Base-by-base conservation (phyloP, 1,284 basidiomycete genomes). In the Ceratorhiza oryzae-sativae region DNA sequence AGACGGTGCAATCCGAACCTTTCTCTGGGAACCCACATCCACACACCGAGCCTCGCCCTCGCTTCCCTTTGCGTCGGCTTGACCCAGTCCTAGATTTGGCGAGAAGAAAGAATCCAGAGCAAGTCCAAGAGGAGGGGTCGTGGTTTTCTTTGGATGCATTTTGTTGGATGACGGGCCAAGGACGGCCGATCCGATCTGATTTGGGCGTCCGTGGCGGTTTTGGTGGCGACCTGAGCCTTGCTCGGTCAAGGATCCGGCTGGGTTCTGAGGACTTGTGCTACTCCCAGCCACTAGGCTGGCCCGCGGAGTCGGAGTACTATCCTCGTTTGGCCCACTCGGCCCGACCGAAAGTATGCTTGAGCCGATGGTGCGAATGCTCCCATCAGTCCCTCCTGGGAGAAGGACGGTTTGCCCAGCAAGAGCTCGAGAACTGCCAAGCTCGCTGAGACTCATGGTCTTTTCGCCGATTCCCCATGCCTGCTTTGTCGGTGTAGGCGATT, bases 61-160 rank as follows among this genome's bases (percentile, higher is more conserved):
- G 3, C 41, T 13, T 20, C 53, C 45, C 27, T 45, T 10, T 9
- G 34, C 5, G 13, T 15, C 13, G 10, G 25, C 20, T 9, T 36
- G 25, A 25, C 42, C 58, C 4, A 12, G 9, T 10, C 3, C 15
- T 23, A 39, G 10, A 23, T 34, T 48, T 5, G 65, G 65, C 12
- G 65, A 68, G 30, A 68, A 68, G 30, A 68, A 68, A 20, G 65
- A 68, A n/a, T 68, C 65, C 32, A 68, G 58, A n/a, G 65, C 42
- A 6, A 68, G 49, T 8, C 53, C 65, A 18, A 68, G 36, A 4
- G 65, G 18, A 10, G 20, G 10, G 6, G 41, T 6, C n/a, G 25
- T 30, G 12, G 53, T 6, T 1, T 68, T 56, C 23, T 42, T 6
- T 3, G 41, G 39, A 23, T 36, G 23, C 3, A 12, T 23, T 15